phyloP scores from a whole-genome alignment of 129 eudicot species.

The Tagetes patula region DNA sequence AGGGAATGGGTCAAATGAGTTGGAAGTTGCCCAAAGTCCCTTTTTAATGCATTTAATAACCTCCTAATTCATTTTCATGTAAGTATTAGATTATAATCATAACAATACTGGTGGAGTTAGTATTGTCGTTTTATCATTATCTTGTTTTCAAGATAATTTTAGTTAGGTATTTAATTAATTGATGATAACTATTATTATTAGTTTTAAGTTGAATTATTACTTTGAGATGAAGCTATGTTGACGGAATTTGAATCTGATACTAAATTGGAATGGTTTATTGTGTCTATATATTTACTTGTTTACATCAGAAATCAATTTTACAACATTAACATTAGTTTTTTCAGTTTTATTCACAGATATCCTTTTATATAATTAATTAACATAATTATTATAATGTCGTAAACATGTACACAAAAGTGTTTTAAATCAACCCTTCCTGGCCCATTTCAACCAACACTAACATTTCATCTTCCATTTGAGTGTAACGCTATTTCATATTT shows the following conservation, averaged over 20 bases:
- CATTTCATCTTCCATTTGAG: neutral
- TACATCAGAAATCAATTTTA: neutral
- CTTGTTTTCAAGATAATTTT: neutral
- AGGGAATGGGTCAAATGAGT: neutral
- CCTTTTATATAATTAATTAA: slow-evolving; percentile 1
- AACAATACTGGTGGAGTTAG: neutral
- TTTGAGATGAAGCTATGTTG: neutral
- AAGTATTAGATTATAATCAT: neutral
- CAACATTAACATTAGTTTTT: neutral
- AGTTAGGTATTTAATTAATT: neutral
- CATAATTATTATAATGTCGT: neutral
- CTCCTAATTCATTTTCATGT: neutral
- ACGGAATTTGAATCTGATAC: neutral
- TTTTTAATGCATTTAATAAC: neutral
- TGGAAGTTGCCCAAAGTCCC: neutral
- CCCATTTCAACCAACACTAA: neutral
- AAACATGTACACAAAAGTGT: neutral
- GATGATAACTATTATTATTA: neutral
- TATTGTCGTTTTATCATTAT: neutral
- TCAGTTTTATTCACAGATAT: neutral
- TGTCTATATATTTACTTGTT: neutral
- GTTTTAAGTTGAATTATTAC: neutral
- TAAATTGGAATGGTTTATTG: neutral
- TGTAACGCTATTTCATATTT: neutral
- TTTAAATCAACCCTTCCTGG: neutral